Evolutionary conservation across 23 red algal species (phyloP).

Genomic region (Agarophyton chilense): DNA sequence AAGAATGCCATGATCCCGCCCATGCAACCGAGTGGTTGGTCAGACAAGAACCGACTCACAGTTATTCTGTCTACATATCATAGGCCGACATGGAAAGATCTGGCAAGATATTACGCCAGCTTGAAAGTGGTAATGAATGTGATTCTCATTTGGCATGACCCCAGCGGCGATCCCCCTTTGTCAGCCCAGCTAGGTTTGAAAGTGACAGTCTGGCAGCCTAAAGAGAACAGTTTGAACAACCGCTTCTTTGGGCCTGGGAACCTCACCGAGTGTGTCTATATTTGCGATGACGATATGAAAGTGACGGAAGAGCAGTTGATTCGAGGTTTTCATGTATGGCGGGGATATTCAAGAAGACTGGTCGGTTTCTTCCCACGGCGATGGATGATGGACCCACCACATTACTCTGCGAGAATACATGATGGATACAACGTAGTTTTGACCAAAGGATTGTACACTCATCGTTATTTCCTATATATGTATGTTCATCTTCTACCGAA

Average conservation of each 20-base stretch:
- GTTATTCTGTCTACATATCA: slow-evolving; percentile 44
- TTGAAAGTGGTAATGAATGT: slow-evolving; percentile 47
- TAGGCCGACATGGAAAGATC: slow-evolving; percentile 32
- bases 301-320: slow-evolving; percentile 48
- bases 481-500: slow-evolving; percentile 44
- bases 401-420: slow-evolving; percentile 49
- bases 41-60: slow-evolving; percentile 46
- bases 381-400: slow-evolving; percentile 55
- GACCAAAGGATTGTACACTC: slow-evolving; percentile 45
- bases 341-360: slow-evolving; percentile 28
- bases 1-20: slow-evolving; percentile 13
- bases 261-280: slow-evolving; percentile 52
- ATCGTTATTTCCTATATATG: slow-evolving; percentile 54
- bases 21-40: slow-evolving; percentile 54
- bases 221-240: slow-evolving; percentile 46
- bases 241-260: slow-evolving; percentile 61
- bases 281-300: slow-evolving; percentile 57
- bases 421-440: slow-evolving; percentile 61
- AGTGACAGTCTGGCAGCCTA: slow-evolving; percentile 47
- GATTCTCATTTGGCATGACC: slow-evolving; percentile 52
- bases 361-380: slow-evolving; percentile 36
- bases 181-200: slow-evolving; percentile 32
- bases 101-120: slow-evolving; percentile 24
- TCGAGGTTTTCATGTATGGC: slow-evolving; percentile 39
- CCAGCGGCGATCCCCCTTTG: slow-evolving; percentile 42